A percentile compares a stretch with the other conserved stretches of the same genome.
phyloP scores from a whole-genome alignment of 2,329 filamentous ascomycete species.

The Colletotrichum lentis region DNA sequence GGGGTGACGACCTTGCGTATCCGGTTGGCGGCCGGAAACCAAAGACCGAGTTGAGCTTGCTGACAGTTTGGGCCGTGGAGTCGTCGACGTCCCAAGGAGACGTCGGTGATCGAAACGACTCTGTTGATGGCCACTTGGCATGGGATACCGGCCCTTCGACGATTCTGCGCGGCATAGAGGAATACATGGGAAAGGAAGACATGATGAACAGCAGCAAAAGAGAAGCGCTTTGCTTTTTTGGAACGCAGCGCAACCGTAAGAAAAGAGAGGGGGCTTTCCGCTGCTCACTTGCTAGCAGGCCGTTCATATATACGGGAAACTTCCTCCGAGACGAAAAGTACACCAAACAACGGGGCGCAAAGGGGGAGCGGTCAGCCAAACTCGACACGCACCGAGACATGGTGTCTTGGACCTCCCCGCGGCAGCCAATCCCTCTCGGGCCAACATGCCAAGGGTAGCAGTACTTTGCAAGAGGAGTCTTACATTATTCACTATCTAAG shows the following conservation, averaged over 20 bases:
- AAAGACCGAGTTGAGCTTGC: slow-evolving; percentile 31
- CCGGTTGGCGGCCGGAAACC: slow-evolving; percentile 25
- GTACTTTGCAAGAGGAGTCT: too few relatives aligned
- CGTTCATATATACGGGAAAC: slow-evolving; percentile 31
- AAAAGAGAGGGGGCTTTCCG: slow-evolving; percentile 27
- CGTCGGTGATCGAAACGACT: slow-evolving; percentile 9
- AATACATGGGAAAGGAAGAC: slow-evolving; percentile 26
- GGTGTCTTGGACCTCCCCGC: slow-evolving; percentile 30
- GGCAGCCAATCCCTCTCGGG: slow-evolving; percentile 30
- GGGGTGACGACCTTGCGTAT: slow-evolving; percentile 10
- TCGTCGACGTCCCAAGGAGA: slow-evolving; percentile 32
- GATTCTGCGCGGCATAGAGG: slow-evolving; percentile 30
- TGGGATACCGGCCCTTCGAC: slow-evolving; percentile 30
- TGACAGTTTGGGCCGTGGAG: slow-evolving; percentile 31
- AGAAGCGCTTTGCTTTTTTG: slow-evolving; percentile 26
- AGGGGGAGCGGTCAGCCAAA: slow-evolving; percentile 35
- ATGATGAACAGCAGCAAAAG: slow-evolving; percentile 25
- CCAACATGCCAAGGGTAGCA: slow-evolving; percentile 30
- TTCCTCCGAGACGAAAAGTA: slow-evolving; percentile 1
- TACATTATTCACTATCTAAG: too few relatives aligned
- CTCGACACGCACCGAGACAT: slow-evolving; percentile 29
- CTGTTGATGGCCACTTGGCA: slow-evolving; percentile 31
- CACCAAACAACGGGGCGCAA: slow-evolving; percentile 24
- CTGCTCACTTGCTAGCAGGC: slow-evolving; percentile 17
- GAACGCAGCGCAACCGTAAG: slow-evolving; percentile 23